Conservation (phyloP, 129 eudicot genomes). For the Artemisia tridentata region DNA sequence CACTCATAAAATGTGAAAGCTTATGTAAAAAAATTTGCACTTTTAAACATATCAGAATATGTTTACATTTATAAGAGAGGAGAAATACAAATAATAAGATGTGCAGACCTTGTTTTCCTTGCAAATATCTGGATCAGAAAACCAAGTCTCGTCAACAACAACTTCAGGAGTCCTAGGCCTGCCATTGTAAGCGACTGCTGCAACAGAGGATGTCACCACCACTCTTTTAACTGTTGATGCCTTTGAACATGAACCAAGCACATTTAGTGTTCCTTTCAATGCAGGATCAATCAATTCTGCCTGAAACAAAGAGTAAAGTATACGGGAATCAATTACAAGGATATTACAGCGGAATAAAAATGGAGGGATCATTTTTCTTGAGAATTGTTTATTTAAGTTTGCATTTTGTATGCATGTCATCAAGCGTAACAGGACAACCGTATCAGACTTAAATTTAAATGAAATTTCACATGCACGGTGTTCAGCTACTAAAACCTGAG, state of each 20-base stretch:
- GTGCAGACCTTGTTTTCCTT: slow-evolving; percentile 48
- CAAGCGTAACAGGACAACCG: slow-evolving; percentile 3
- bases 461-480: neutral
- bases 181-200: slow-evolving; percentile 61
- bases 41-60: neutral
- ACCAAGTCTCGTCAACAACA: slow-evolving; percentile 76
- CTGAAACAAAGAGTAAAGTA: slow-evolving; percentile 34
- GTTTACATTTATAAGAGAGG: neutral
- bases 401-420: neutral
- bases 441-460: neutral
- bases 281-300: slow-evolving; percentile 84
- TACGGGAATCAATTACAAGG: neutral
- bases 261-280: slow-evolving; percentile 84
- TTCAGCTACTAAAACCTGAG: neutral
- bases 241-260: slow-evolving; percentile 65
- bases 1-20: neutral
- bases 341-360: neutral
- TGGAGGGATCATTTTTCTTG: neutral
- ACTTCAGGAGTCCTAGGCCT: slow-evolving; percentile 59
- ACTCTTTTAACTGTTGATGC: slow-evolving; percentile 64
- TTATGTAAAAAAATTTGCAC: neutral
- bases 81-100: neutral
- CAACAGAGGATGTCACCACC: slow-evolving; percentile 70
- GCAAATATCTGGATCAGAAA: slow-evolving; percentile 54
- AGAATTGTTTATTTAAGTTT: neutral